Evolutionary conservation across 2,329 filamentous ascomycete genomes (phyloP).

Genomic region (Penicillium sp.): DNA sequence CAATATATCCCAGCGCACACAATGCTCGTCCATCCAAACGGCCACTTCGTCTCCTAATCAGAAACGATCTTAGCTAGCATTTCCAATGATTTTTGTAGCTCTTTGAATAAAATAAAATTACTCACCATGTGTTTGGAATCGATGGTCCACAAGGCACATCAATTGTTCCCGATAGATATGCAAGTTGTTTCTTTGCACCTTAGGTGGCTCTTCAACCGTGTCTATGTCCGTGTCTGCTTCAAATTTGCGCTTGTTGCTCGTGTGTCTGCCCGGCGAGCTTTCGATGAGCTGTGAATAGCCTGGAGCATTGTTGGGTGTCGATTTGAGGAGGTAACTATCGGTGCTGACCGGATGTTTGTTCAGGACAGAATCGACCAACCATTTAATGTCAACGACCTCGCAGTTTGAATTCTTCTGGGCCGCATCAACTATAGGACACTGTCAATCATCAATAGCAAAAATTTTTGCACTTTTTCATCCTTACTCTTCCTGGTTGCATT

Average conservation of each 20-base stretch:
- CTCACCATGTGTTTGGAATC: background rate
- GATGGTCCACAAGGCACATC: slow-evolving; percentile 4
- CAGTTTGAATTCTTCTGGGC: slow-evolving; percentile 50
- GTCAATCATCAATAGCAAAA: background rate
- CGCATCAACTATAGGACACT: background rate
- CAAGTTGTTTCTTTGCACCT: background rate
- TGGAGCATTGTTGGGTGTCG: background rate
- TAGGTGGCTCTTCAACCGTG: background rate
- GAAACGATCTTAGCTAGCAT: background rate
- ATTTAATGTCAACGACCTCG: slow-evolving; percentile 60
- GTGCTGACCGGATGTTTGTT: background rate
- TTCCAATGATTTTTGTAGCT: background rate
- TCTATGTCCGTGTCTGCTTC: background rate
- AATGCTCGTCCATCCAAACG: slow-evolving; percentile 17
- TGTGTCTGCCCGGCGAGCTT: background rate
- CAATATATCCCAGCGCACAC: slow-evolving; percentile 19
- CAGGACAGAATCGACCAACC: slow-evolving; percentile 50
- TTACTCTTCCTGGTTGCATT: background rate
- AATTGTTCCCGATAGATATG: background rate
- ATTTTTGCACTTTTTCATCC: too few relatives aligned
- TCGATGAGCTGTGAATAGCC: background rate
- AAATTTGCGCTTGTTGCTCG: slow-evolving; percentile 2
- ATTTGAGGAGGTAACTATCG: background rate
- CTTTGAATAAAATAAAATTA: background rate
- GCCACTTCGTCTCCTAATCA: background rate